Evolutionary conservation across 352 stramenopile genomes (phyloP), one percentile per base, ranked within the genome.

Genomic region (Thalassiosira ordinaria): DNA sequence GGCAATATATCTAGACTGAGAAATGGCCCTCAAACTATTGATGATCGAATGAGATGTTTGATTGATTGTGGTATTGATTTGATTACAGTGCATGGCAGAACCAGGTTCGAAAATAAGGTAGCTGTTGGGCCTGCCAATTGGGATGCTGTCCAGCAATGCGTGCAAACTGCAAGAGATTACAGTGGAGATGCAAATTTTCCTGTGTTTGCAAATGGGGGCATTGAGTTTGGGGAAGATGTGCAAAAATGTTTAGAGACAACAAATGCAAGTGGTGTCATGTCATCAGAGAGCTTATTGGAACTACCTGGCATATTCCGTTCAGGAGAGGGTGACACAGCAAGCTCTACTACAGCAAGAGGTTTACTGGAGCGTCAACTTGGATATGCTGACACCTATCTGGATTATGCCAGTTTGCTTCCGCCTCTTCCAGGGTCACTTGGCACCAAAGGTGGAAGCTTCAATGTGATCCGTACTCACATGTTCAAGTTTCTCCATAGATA

Each of bases 21-120:
- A 2, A 49, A 71, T 41, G 26, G 22, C 47, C 66, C 80, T 16
- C 56, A 74, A n/a, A 71, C 56, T n/a, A 66, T 91, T 7, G 51
- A 81, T 26, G 64, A 87, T 13, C 59, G 88, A 66, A 86, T 92
- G 29, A 20, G 24, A 33, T 57, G 72, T 37, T 68, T 95, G 52
- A 78, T 92, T 26, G 71, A 89, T 59, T 84, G 85, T 26, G 90
- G 87, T 16, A 87, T 93, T 22, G 76, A 97, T 68, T 80, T 98
- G 84, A 91, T 99, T 24, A 97, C 95, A 2, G 93, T 99, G 13
- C 97, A 99, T 78, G 97, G 97, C 16, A 92, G 97, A 66, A 98
- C 96, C 4, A 94, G 98, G 49, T 92, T 98, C 74, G 97, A 98
- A 92, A 99, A 99, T 85, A 98, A 99, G 84, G 95, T 94, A 1